These are phyloP conservation scores for Sarocladium kiliense DNA, from an alignment of 2,329 filamentous ascomycete genomes.

Conservation along the genomic window DNA sequence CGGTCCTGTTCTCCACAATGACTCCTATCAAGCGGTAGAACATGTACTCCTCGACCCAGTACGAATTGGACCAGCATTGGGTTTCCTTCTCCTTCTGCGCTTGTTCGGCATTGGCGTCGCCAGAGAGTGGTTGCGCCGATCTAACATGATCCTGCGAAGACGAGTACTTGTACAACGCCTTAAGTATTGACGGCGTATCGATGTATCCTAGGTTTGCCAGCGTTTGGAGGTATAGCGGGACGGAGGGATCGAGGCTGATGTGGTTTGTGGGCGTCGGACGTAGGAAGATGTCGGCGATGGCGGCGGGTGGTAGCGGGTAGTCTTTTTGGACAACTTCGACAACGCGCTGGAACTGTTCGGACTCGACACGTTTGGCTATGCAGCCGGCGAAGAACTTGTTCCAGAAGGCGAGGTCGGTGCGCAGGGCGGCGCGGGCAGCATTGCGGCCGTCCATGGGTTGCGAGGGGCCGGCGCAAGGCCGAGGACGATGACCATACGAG, in stretches of 20 bases:
- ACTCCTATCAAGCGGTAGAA: conserved; percentile 89
- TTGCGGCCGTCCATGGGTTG: conserved; percentile 21
- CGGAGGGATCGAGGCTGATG: conserved; percentile 52
- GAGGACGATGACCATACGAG: conserved; percentile 2
- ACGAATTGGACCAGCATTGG: conserved; percentile 51
- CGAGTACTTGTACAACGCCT: conserved; percentile 52
- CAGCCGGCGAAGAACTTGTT: conserved; percentile 44
- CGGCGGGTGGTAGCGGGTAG: conserved; percentile 44
- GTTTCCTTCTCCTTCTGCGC: conserved; percentile 15
- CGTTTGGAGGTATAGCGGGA: conserved; percentile 53
- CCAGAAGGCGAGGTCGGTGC: conserved; percentile 38
- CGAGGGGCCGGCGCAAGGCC: conserved; percentile 5
- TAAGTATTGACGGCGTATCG: conserved; percentile 50
- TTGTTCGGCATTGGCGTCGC: background rate
- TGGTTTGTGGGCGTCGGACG: conserved; percentile 43
- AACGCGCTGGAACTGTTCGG: conserved; percentile 47
- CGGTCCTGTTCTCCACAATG: conserved; percentile 55
- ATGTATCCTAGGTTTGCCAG: conserved; percentile 47
- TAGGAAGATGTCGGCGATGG: conserved; percentile 55
- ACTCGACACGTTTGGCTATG: conserved; percentile 45
- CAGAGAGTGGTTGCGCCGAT: background rate
- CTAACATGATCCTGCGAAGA: conserved; percentile 36
- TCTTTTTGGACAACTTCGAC: conserved; percentile 43
- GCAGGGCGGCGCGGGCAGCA: conserved; percentile 19
- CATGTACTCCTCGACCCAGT: conserved; percentile 76